Conservation (phyloP, 371 early-diverging fungal genomes). For the Saksenaea oblongispora region DNA sequence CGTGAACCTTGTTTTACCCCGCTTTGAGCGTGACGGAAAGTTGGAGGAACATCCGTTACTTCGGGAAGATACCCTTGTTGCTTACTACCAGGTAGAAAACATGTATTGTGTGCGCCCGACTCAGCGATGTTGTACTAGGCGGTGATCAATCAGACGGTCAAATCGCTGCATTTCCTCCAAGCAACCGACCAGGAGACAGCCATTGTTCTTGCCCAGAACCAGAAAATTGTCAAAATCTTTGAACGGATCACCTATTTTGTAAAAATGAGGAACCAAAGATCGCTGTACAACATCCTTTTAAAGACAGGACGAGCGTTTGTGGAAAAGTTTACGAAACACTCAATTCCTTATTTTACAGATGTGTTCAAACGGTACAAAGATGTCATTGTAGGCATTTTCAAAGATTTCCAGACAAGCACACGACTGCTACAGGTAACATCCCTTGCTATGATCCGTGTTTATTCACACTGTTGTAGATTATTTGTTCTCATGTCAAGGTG, state of each 20-base stretch:
- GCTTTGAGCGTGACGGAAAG: constrained; percentile 38
- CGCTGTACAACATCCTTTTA: constrained; percentile 52
- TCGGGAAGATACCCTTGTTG: constrained; percentile 41
- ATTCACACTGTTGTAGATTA: constrained; percentile 41
- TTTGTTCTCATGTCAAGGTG: constrained; percentile 82
- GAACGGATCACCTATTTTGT: constrained; percentile 54
- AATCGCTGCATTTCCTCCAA: constrained; percentile 37
- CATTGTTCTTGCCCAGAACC: constrained; percentile 34
- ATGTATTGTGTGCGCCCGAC: neutral
- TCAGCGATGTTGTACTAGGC: constrained; percentile 30
- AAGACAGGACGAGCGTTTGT: constrained; percentile 61
- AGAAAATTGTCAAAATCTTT: constrained; percentile 53
- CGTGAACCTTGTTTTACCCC: constrained; percentile 43
- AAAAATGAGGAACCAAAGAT: constrained; percentile 54
- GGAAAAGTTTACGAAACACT: constrained; percentile 64
- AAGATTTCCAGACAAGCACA: constrained; percentile 59
- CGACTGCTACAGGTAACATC: constrained; percentile 57
- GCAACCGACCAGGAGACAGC: constrained; percentile 39
- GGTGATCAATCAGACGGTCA: constrained; percentile 52
- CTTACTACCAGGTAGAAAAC: constrained; percentile 49
- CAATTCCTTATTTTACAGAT: constrained; percentile 67
- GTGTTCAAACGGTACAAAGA: constrained; percentile 60
- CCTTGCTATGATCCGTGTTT: too few relatives aligned
- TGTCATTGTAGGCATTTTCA: constrained; percentile 48
- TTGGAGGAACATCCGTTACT: constrained; percentile 52